These are phyloP conservation scores for Sporothrix inflata DNA, from an alignment of 2,329 filamentous ascomycete species.

Conservation along the genomic window DNA sequence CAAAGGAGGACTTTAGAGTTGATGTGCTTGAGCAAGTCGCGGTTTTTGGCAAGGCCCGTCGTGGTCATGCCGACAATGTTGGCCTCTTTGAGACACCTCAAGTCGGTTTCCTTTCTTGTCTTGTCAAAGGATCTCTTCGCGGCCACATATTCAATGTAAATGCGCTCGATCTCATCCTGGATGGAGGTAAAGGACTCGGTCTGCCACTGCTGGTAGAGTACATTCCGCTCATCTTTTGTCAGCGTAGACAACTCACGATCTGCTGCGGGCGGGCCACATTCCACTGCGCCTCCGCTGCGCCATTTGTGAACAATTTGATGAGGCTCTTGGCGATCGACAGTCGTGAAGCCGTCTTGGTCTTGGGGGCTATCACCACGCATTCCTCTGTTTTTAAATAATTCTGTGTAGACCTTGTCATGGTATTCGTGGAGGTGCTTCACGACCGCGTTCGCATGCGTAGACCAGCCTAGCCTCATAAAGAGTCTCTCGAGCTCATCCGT, in stretches of 20 bases:
- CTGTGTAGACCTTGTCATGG: background rate
- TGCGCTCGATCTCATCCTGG: background rate
- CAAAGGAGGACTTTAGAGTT: constrained; percentile 62
- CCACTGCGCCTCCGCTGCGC: background rate
- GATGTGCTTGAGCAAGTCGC: constrained; percentile 53
- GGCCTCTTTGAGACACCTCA: constrained; percentile 45
- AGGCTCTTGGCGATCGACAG: background rate
- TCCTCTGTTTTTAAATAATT: background rate
- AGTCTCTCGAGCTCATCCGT: background rate
- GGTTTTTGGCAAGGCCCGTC: constrained; percentile 57
- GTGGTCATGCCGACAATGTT: constrained; percentile 64
- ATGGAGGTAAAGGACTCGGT: background rate
- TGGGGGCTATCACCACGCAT: background rate
- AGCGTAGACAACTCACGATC: background rate
- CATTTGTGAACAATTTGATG: background rate
- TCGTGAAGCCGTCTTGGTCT: background rate
- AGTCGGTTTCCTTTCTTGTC: constrained; percentile 41
- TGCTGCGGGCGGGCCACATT: background rate
- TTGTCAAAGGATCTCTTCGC: constrained; percentile 26
- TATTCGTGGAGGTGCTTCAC: background rate
- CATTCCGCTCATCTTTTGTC: background rate
- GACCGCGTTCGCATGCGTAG: background rate
- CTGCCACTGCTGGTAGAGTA: constrained; percentile 22
- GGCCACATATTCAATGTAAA: background rate
- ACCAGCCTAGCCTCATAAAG: background rate